These are phyloP conservation scores for Pseudogymnoascus sp. DNA, from an alignment of 2,329 filamentous ascomycete genomes.

Conservation along the genomic window DNA sequence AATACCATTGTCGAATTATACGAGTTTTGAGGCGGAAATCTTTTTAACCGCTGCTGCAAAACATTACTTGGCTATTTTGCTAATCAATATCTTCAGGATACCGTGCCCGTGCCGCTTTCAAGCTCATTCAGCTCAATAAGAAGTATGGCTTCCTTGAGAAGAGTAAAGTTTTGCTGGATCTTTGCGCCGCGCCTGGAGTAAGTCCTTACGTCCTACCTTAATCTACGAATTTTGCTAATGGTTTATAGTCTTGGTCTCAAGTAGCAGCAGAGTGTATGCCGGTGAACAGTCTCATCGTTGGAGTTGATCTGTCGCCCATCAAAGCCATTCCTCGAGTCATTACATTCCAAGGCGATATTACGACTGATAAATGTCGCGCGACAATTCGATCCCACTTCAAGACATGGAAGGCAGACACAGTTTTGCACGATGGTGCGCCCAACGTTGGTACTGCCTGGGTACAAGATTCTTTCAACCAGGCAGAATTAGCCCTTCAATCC, in stretches of 20 bases:
- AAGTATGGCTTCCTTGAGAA: conserved; percentile 98
- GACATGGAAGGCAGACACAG: conserved; percentile 91
- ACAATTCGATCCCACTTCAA: conserved; percentile 86
- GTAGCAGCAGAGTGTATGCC: conserved; percentile 96
- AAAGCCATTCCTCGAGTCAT: conserved; percentile 92
- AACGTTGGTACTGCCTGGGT: conserved; percentile 98
- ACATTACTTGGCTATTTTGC: background rate
- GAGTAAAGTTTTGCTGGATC: conserved; percentile 91
- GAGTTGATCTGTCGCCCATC: conserved; percentile 89
- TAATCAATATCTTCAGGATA: conserved; percentile 48
- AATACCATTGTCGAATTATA: background rate
- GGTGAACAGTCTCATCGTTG: conserved; percentile 77
- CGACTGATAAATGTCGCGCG: conserved; percentile 87
- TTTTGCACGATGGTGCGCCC: conserved; percentile 92
- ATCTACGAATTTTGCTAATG: conserved; percentile 17
- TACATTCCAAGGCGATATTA: conserved; percentile 96
- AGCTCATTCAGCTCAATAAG: conserved; percentile 96
- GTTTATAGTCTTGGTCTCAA: conserved; percentile 79
- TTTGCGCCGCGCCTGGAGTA: conserved; percentile 92
- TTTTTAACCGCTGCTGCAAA: background rate
- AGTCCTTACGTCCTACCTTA: conserved; percentile 29
- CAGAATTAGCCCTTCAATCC: conserved; percentile 80
- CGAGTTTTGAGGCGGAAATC: background rate
- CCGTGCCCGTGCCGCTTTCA: conserved; percentile 90
- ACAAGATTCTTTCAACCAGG: conserved; percentile 96